These are phyloP conservation scores for Leccinum griseonigrum DNA, from an alignment of 1,284 basidiomycete species.

Conservation along the genomic window DNA sequence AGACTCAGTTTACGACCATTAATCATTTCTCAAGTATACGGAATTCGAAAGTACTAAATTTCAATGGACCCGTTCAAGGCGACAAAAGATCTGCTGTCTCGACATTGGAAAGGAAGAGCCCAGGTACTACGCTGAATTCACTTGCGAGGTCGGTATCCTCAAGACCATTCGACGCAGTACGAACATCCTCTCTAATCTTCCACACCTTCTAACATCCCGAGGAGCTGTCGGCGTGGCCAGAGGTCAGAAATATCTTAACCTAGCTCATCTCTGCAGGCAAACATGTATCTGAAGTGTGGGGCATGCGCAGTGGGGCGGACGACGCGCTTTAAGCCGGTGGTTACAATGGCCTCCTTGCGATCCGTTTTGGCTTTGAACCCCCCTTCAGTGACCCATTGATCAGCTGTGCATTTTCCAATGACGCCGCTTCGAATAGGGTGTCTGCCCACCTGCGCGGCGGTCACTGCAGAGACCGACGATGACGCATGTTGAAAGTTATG, in stretches of 20 bases:
- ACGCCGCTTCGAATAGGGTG: slow-evolving; percentile 60
- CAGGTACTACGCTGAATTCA: slow-evolving; percentile 41
- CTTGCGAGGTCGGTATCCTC: slow-evolving; percentile 35
- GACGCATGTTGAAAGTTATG: slow-evolving; percentile 48
- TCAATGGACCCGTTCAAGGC: slow-evolving; percentile 21
- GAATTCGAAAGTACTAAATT: no score
- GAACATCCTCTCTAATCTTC: slow-evolving; percentile 40
- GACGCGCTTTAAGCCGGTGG: slow-evolving; percentile 87
- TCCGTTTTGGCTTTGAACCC: slow-evolving; percentile 98
- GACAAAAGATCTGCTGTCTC: slow-evolving; percentile 30
- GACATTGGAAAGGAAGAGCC: slow-evolving; percentile 44
- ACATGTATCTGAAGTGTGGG: slow-evolving; percentile 1
- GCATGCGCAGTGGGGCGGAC: slow-evolving; percentile 12
- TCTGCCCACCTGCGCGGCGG: slow-evolving; percentile 77
- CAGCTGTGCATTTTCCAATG: slow-evolving; percentile 60
- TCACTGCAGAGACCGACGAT: slow-evolving; percentile 75
- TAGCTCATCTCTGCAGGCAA: slow-evolving; percentile 63
- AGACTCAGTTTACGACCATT: no score
- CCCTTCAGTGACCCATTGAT: slow-evolving; percentile 91
- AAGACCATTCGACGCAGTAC: slow-evolving; percentile 34
- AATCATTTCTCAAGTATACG: no score
- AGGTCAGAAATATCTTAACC: slow-evolving; percentile 3
- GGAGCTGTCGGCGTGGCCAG: slow-evolving; percentile 12
- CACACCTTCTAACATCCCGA: slow-evolving; percentile 40
- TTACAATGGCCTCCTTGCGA: slow-evolving; percentile 78